Evolutionary conservation across 2,329 filamentous ascomycete species (phyloP).

Genomic region (Sporothrix globosa): DNA sequence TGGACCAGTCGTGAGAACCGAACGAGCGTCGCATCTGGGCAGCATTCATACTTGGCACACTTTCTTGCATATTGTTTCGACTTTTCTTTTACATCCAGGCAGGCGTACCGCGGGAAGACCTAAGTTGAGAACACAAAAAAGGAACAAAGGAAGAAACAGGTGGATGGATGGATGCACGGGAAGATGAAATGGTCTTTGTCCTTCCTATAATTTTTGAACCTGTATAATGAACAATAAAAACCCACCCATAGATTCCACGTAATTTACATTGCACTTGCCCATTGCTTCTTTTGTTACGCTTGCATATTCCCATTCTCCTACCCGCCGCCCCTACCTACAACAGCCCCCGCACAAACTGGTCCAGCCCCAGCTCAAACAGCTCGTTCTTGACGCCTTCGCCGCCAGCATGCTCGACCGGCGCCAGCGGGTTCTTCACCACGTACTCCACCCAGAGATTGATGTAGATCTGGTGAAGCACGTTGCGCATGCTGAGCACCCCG

Average conservation of each 20-base stretch:
- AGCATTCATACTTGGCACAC: neutral
- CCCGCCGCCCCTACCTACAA: slow-evolving; percentile 48
- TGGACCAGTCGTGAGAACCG: slow-evolving; percentile 43
- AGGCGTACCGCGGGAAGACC: slow-evolving; percentile 12
- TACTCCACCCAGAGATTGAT: slow-evolving; percentile 98
- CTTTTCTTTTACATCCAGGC: neutral
- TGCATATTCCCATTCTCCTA: neutral
- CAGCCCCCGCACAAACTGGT: slow-evolving; percentile 73
- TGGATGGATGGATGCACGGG: neutral
- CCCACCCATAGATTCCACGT: slow-evolving; percentile 25
- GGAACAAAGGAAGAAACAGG: neutral
- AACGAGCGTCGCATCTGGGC: neutral
- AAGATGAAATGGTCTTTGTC: neutral
- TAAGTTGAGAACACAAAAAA: slow-evolving; percentile 5
- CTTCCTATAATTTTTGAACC: slow-evolving; percentile 18
- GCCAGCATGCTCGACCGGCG: slow-evolving; percentile 69
- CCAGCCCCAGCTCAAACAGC: slow-evolving; percentile 71
- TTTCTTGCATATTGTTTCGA: neutral
- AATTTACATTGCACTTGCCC: slow-evolving; percentile 7
- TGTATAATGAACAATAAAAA: slow-evolving; percentile 24
- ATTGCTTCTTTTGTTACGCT: slow-evolving; percentile 11
- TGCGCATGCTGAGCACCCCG: slow-evolving; percentile 83
- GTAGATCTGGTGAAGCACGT: slow-evolving; percentile 96
- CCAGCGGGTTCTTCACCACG: slow-evolving; percentile 72
- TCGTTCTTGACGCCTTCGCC: slow-evolving; percentile 72